Conservation (phyloP, 2,329 filamentous ascomycete species). For the Fusarium succisae region DNA sequence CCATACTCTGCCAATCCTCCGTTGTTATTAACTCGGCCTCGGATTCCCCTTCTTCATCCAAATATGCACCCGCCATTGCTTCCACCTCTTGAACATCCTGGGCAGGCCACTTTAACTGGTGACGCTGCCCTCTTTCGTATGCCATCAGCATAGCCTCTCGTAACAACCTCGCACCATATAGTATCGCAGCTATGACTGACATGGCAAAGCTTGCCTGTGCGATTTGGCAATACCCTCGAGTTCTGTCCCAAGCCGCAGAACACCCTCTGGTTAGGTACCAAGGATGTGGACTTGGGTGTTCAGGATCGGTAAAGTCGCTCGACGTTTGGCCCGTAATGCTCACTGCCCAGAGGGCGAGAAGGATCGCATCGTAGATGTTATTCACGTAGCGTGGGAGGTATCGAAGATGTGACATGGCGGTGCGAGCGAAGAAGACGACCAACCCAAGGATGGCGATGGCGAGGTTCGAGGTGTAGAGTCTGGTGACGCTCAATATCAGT, state of each 20-base stretch:
- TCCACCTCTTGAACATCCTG: not conserved
- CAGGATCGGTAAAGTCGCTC: slow-evolving; percentile 38
- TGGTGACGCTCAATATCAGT: slow-evolving; percentile 7
- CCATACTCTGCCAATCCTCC: slow-evolving; percentile 9
- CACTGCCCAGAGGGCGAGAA: slow-evolving; percentile 42
- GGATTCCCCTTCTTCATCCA: slow-evolving; percentile 1
- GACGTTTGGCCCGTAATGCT: slow-evolving; percentile 37
- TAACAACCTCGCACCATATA: slow-evolving; percentile 32
- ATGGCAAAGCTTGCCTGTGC: slow-evolving; percentile 36
- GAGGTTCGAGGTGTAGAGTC: slow-evolving; percentile 43
- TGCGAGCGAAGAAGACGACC: slow-evolving; percentile 40
- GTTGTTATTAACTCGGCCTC: not conserved
- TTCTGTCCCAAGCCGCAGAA: slow-evolving; percentile 22
- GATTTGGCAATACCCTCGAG: slow-evolving; percentile 27
- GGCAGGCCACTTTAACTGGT: not conserved
- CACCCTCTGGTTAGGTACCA: slow-evolving; percentile 43
- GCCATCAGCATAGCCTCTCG: slow-evolving; percentile 10
- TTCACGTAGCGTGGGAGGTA: slow-evolving; percentile 39
- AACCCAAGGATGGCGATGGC: slow-evolving; percentile 45
- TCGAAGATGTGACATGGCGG: slow-evolving; percentile 32
- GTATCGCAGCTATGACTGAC: slow-evolving; percentile 27
- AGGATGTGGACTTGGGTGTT: slow-evolving; percentile 37
- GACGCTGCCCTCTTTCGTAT: slow-evolving; percentile 15
- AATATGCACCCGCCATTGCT: slow-evolving; percentile 7
- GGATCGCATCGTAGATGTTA: slow-evolving; percentile 43